phyloP scores from a whole-genome alignment of 371 early-diverging fungal genomes.

The Mucor velutinosus region DNA sequence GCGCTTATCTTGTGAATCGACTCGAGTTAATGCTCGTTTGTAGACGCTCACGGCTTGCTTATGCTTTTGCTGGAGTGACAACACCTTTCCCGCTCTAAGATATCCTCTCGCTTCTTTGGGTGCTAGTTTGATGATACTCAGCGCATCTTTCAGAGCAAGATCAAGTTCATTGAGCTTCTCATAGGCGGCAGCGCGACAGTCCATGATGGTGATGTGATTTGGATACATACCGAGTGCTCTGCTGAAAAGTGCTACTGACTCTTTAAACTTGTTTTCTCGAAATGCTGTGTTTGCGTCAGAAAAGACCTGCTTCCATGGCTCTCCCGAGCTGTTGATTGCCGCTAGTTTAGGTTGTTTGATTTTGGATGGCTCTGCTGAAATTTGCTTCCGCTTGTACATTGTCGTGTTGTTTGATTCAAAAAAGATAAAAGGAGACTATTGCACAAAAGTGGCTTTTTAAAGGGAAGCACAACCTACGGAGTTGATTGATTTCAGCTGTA shows the following conservation, averaged over 20 bases:
- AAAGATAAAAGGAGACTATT: neutral
- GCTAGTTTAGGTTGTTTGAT: neutral
- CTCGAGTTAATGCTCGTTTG: slow-evolving; percentile 22
- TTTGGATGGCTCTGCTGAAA: neutral
- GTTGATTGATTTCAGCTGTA: neutral
- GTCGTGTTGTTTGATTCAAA: neutral
- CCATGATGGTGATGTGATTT: slow-evolving; percentile 28
- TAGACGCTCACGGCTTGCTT: slow-evolving; percentile 24
- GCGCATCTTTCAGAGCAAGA: slow-evolving; percentile 32
- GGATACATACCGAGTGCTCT: slow-evolving; percentile 23
- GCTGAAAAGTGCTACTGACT: slow-evolving; percentile 29
- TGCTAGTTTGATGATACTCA: slow-evolving; percentile 21
- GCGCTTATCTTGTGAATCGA: slow-evolving; percentile 21
- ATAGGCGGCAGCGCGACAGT: slow-evolving; percentile 41
- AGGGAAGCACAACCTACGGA: neutral
- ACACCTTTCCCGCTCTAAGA: slow-evolving; percentile 36
- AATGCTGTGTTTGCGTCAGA: slow-evolving; percentile 31
- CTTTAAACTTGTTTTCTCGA: slow-evolving; percentile 24
- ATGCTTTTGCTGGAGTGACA: slow-evolving; percentile 21
- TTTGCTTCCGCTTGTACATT: slow-evolving; percentile 1
- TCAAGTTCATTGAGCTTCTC: slow-evolving; percentile 26
- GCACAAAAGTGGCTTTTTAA: neutral
- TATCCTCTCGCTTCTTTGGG: slow-evolving; percentile 43
- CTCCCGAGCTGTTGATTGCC: neutral
- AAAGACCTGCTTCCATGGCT: slow-evolving; percentile 32